These are phyloP conservation scores for Xylaria multiplex DNA, from an alignment of 2,329 filamentous ascomycete species.

Conservation along the genomic window DNA sequence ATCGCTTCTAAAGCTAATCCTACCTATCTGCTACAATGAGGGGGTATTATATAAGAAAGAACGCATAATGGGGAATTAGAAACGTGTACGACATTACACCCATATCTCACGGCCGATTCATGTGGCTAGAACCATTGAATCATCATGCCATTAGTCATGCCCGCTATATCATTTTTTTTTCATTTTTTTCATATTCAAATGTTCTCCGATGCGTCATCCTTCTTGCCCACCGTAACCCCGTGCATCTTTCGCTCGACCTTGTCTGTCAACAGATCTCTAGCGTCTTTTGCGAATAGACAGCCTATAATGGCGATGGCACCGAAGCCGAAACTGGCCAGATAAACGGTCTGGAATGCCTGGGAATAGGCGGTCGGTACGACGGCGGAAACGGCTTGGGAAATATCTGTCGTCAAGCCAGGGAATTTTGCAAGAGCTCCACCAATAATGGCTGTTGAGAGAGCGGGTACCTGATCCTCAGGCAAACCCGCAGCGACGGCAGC, in stretches of 20 bases:
- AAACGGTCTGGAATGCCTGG: conserved; percentile 55
- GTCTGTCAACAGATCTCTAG: conserved; percentile 49
- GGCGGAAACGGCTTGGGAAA: conserved; percentile 47
- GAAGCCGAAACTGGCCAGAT: conserved; percentile 53
- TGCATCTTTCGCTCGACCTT: conserved; percentile 52
- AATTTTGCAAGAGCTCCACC: conserved; percentile 46
- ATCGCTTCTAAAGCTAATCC: conserved; percentile 10
- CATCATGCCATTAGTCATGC: conserved; percentile 12
- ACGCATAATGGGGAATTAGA: background rate
- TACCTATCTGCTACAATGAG: conserved; percentile 12
- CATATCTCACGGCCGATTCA: conserved; percentile 4
- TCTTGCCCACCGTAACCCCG: conserved; percentile 31
- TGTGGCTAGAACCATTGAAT: conserved; percentile 8
- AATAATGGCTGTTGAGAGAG: conserved; percentile 50
- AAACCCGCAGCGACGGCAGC: conserved; percentile 53
- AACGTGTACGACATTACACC: conserved; percentile 18
- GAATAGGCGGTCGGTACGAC: conserved; percentile 52
- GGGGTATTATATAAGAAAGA: conserved; percentile 16
- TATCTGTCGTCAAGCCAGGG: conserved; percentile 47
- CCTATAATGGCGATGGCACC: conserved; percentile 52
- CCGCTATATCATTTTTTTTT: conserved; percentile 14
- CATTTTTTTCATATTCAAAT: conserved; percentile 12
- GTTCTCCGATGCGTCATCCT: conserved; percentile 18
- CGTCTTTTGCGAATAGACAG: conserved; percentile 51
- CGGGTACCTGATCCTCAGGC: conserved; percentile 45